Percentiles rank a stretch among this genome's conserved stretches.
phyloP scores from a whole-genome alignment of 73 alveolate species.

The Paramecium caudatum region DNA sequence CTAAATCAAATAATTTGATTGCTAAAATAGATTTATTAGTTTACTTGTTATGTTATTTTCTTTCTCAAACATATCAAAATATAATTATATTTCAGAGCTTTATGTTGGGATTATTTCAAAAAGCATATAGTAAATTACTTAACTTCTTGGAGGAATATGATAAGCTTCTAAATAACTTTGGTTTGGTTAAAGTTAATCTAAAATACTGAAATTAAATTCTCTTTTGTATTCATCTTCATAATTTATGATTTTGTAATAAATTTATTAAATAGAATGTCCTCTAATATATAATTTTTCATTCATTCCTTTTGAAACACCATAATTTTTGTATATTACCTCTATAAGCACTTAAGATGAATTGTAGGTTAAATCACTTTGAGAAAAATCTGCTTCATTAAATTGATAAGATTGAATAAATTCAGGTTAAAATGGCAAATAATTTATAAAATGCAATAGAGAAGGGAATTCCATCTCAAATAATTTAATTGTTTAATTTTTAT shows the following conservation, averaged over 20 bases:
- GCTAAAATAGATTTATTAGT: neutral
- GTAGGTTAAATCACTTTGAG: neutral
- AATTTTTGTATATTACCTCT: neutral
- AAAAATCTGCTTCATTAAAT: neutral
- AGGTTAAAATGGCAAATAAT: slow-evolving; percentile 40
- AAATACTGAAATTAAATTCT: no score
- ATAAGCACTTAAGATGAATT: neutral
- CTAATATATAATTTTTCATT: no score
- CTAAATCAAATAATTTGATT: no score
- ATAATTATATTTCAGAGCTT: neutral
- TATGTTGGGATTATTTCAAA: neutral
- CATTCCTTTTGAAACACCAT: neutral
- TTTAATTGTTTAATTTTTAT: slow-evolving; percentile 1
- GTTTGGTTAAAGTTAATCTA: no score
- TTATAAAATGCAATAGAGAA: slow-evolving; percentile 28
- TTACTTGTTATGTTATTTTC: neutral
- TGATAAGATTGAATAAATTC: neutral
- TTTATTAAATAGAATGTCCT: neutral
- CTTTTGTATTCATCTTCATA: neutral
- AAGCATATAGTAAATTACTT: neutral
- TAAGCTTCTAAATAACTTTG: no score
- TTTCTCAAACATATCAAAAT: neutral
- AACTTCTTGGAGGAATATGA: neutral
- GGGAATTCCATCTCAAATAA: neutral
- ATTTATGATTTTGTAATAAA: neutral